phyloP scores from a whole-genome alignment of 169 alveolate species.

The Eimeria sp. region DNA sequence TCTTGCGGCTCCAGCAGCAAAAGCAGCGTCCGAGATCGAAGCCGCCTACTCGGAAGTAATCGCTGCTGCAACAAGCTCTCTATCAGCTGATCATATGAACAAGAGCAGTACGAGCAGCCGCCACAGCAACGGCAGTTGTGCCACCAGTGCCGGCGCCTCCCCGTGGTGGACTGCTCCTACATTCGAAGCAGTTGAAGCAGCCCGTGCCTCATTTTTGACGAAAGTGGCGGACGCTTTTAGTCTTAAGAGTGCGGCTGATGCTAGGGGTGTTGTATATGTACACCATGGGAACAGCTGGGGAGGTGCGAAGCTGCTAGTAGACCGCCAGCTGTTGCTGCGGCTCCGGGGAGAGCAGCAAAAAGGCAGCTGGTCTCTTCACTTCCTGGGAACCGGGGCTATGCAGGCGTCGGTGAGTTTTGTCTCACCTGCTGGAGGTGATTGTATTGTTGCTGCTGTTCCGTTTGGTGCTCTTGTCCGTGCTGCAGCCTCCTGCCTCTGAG shows the following conservation, averaged over 20 bases:
- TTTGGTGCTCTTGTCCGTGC: background rate
- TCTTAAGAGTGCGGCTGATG: slow-evolving; percentile 22
- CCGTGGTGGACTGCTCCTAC: slow-evolving; percentile 12
- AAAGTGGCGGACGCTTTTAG: slow-evolving; percentile 67
- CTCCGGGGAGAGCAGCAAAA: slow-evolving; percentile 60
- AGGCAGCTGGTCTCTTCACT: slow-evolving; percentile 82
- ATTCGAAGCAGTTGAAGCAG: slow-evolving; percentile 24
- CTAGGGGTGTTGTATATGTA: slow-evolving; percentile 60
- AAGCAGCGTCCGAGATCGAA: slow-evolving; percentile 51
- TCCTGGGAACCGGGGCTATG: slow-evolving; percentile 82
- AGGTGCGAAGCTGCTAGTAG: slow-evolving; percentile 75
- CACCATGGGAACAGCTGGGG: slow-evolving; percentile 54
- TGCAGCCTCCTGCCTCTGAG: background rate
- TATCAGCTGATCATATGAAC: background rate
- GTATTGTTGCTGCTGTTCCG: background rate
- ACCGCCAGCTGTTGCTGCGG: slow-evolving; percentile 75
- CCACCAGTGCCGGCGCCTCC: background rate
- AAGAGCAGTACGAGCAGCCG: background rate
- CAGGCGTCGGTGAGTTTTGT: slow-evolving; percentile 75
- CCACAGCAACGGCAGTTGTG: slow-evolving; percentile 6
- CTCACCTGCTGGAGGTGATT: background rate
- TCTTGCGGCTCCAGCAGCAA: slow-evolving; percentile 30
- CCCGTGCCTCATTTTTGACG: slow-evolving; percentile 61
- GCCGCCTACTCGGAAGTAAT: background rate
- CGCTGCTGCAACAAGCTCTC: slow-evolving; percentile 40